Percentiles rank a stretch among this genome's conserved stretches.
phyloP scores from a whole-genome alignment of 352 stramenopile species.

The Phytophthora colocasiae region DNA sequence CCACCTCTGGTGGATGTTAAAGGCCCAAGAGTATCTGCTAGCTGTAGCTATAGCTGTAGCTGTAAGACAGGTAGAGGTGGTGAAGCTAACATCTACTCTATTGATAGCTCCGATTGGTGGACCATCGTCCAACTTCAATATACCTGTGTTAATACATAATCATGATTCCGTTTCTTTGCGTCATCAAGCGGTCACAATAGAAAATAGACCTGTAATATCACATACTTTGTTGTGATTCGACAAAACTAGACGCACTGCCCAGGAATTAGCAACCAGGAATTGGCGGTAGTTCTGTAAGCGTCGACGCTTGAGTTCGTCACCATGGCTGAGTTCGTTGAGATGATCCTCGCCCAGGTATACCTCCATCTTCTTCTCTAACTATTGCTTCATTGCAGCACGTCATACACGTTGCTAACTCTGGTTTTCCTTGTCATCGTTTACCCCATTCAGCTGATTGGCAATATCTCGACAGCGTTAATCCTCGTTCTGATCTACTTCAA shows the following conservation, averaged over 20 bases:
- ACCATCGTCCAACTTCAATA: slow-evolving; percentile 30
- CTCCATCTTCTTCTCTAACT: background rate
- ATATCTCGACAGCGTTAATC: slow-evolving; percentile 88
- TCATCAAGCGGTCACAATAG: background rate
- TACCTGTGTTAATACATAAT: slow-evolving; percentile 21
- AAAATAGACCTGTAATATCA: slow-evolving; percentile 1
- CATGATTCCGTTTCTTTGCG: slow-evolving; percentile 24
- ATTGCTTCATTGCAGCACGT: background rate
- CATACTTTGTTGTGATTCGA: slow-evolving; percentile 23
- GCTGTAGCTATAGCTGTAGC: no score
- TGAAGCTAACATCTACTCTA: no score
- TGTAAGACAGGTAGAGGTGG: no score
- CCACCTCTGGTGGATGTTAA: no score
- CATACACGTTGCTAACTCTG: background rate
- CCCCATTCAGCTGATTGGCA: slow-evolving; percentile 75
- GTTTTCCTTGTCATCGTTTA: background rate
- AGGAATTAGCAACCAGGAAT: slow-evolving; percentile 7
- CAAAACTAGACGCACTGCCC: slow-evolving; percentile 7
- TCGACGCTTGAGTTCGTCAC: slow-evolving; percentile 3
- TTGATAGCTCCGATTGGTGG: slow-evolving; percentile 18
- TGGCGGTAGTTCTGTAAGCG: background rate
- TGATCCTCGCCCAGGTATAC: slow-evolving; percentile 82
- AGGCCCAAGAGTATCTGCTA: no score
- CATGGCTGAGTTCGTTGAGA: slow-evolving; percentile 87
- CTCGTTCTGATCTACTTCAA: slow-evolving; percentile 91